A percentile compares a stretch with the other conserved stretches of the same genome.
Evolutionary conservation across 805 yeast species (phyloP).

Genomic region (Teunomyces aglyptinius): DNA sequence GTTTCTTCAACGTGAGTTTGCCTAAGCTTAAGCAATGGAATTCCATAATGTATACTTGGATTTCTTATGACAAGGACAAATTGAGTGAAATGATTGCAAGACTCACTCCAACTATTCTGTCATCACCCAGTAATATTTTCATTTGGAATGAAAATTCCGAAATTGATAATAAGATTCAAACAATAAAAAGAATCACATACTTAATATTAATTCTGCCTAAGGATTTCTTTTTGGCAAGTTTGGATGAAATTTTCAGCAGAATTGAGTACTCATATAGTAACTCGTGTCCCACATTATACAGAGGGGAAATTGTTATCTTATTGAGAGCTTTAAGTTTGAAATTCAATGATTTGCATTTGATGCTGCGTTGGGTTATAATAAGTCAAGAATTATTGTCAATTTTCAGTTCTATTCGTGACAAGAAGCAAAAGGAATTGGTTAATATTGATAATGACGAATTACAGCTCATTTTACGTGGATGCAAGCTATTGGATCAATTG

Average conservation of each 20-base stretch:
- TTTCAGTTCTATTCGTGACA: constrained; percentile 39
- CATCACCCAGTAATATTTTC: constrained; percentile 60
- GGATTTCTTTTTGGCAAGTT: constrained; percentile 51
- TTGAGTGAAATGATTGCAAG: constrained; percentile 45
- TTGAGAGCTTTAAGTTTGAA: constrained; percentile 64
- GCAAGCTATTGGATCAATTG: constrained; percentile 76
- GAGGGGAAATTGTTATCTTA: constrained; percentile 49
- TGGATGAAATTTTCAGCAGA: constrained; percentile 47
- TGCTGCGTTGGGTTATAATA: constrained; percentile 68
- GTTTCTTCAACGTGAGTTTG: constrained; percentile 46
- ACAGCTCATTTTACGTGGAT: constrained; percentile 51
- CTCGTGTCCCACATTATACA: constrained; percentile 32
- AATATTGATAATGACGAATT: constrained; percentile 37
- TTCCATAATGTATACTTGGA: constrained; percentile 60
- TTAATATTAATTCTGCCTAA: constrained; percentile 59
- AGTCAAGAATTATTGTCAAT: constrained; percentile 57
- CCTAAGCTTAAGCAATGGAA: constrained; percentile 47
- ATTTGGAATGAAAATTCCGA: constrained; percentile 71
- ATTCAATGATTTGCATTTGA: constrained; percentile 61
- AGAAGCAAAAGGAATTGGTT: constrained; percentile 20
- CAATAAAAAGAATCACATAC: constrained; percentile 62
- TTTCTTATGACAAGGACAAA: constrained; percentile 58
- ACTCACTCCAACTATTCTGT: constrained; percentile 35
- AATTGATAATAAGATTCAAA: constrained; percentile 47
- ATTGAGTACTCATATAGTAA: constrained; percentile 30